Base-by-base conservation (phyloP, 192 early-diverging fungal genomes). In the Linnemannia elongata region DNA sequence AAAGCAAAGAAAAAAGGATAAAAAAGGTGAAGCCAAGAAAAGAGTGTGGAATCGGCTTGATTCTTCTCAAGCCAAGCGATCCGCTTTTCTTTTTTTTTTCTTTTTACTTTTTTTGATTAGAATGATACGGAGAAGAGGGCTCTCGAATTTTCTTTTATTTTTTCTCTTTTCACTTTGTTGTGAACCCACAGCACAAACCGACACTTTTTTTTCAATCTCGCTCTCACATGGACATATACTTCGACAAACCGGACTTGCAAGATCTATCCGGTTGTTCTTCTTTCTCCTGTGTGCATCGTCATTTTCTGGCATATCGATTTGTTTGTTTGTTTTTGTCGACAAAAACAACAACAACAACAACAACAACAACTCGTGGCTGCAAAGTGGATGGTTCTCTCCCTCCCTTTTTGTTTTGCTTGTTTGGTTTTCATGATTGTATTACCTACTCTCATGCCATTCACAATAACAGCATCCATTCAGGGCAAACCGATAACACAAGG, bases 401-500 rank as follows among this genome's bases (percentile, higher is more conserved):
- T 27, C 22, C n/a, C n/a, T n/a, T n/a, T 57, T 57, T 74, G 27
- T n/a, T 33, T 49, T 49, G 49, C 55, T 44, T 73, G 72, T 45
- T 8, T 74, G 30, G 6, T 69, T 13, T 38, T 12, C 18, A 30
- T 30, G 15, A 38, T 27, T 74, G 27, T 74, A 38, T 49, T 75
- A 49, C 15, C 1, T 13, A 33, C 44, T 20, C 18, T 44, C 20
- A 45, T 45, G n/a, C 17, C 27, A 38, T 57, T 24, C 47, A 66
- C 18, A 52, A 5, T 18, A 18, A 1, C 44, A 45, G 1, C 75
- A 45, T 45, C 78, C 27, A 80, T 86, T 86, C 78, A 80, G 83
- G 83, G 75, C 74, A 86, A 81, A 80, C 83, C 83, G 78, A 80
- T 30, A 36, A 44, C 18, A 66, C 12, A 33, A 24, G 60, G 60